Conservation (phyloP, 2,329 filamentous ascomycete species). For the Paraphoma sp. region DNA sequence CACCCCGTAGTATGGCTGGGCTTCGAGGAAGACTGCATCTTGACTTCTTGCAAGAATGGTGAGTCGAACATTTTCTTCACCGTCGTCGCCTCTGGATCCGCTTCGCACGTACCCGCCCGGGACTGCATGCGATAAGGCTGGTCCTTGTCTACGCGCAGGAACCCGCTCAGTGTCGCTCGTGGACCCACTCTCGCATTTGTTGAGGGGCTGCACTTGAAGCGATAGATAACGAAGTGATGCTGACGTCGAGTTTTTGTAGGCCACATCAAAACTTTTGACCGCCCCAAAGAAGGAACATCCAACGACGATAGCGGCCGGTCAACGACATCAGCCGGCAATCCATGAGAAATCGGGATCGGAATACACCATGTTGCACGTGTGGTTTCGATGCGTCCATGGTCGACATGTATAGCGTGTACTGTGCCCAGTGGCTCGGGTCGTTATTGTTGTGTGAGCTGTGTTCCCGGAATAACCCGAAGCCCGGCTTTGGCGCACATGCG, state of each 20-base stretch:
- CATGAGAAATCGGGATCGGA: neutral
- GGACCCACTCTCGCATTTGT: constrained; percentile 14
- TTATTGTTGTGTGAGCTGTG: neutral
- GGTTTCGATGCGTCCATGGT: neutral
- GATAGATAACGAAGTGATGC: constrained; percentile 25
- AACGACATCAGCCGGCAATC: constrained; percentile 28
- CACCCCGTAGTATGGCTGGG: constrained; percentile 89
- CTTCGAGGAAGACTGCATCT: constrained; percentile 92
- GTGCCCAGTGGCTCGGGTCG: neutral
- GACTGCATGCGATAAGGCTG: constrained; percentile 28
- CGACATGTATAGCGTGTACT: neutral
- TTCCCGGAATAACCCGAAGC: constrained; percentile 18
- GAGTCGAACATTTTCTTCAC: constrained; percentile 48
- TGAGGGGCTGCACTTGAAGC: constrained; percentile 12
- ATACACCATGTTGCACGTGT: neutral
- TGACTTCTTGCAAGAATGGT: constrained; percentile 93
- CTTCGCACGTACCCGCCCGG: constrained; percentile 1
- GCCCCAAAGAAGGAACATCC: constrained; percentile 61
- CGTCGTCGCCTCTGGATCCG: neutral
- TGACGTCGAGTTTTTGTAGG: constrained; percentile 55
- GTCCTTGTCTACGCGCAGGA: constrained; percentile 29
- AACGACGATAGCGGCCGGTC: constrained; percentile 40
- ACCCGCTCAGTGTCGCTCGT: constrained; percentile 18
- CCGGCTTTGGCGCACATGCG: constrained; percentile 15
- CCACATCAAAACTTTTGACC: constrained; percentile 77